phyloP scores from a whole-genome alignment of 2,329 filamentous ascomycete genomes.

The Sphaceloma murrayae region DNA sequence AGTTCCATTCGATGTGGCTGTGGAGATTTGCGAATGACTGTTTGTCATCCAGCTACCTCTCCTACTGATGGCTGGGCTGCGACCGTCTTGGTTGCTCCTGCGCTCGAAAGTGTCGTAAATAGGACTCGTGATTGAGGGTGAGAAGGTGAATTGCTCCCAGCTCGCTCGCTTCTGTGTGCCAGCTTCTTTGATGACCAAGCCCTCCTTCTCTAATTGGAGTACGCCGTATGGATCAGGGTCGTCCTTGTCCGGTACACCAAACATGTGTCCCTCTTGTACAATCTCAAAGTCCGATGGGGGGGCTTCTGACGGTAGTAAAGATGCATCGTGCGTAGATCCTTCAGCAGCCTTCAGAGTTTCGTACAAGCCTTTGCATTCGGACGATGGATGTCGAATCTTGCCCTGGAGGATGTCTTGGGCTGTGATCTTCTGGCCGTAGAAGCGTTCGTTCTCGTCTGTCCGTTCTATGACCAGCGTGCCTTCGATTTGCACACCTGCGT shows the following conservation, averaged over 20 bases:
- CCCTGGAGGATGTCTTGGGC: slow-evolving; percentile 55
- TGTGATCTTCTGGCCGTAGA: slow-evolving; percentile 61
- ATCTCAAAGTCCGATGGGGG: slow-evolving; percentile 67
- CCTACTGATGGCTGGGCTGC: slow-evolving; percentile 37
- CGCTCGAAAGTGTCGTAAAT: slow-evolving; percentile 50
- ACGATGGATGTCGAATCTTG: slow-evolving; percentile 48
- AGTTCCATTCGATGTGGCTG: slow-evolving; percentile 7
- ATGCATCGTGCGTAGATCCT: slow-evolving; percentile 63
- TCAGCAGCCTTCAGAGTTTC: slow-evolving; percentile 84
- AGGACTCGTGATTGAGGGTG: slow-evolving; percentile 66
- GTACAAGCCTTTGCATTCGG: slow-evolving; percentile 52
- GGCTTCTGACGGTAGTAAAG: slow-evolving; percentile 56
- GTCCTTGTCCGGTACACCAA: slow-evolving; percentile 67
- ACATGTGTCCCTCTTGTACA: slow-evolving; percentile 43
- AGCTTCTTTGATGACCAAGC: slow-evolving; percentile 83
- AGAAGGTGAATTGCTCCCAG: slow-evolving; percentile 75
- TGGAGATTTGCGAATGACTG: slow-evolving; percentile 50
- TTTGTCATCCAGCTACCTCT: slow-evolving; percentile 58
- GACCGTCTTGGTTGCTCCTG: slow-evolving; percentile 56
- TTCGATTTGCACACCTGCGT: slow-evolving; percentile 77
- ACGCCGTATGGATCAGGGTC: slow-evolving; percentile 92
- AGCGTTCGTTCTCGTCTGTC: slow-evolving; percentile 77
- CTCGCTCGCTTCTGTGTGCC: slow-evolving; percentile 63
- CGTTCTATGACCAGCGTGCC: slow-evolving; percentile 80
- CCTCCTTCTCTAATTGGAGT: slow-evolving; percentile 79